Base-by-base conservation (phyloP, 306 rosid genomes). In the Notholithocarpus densiflorus region DNA sequence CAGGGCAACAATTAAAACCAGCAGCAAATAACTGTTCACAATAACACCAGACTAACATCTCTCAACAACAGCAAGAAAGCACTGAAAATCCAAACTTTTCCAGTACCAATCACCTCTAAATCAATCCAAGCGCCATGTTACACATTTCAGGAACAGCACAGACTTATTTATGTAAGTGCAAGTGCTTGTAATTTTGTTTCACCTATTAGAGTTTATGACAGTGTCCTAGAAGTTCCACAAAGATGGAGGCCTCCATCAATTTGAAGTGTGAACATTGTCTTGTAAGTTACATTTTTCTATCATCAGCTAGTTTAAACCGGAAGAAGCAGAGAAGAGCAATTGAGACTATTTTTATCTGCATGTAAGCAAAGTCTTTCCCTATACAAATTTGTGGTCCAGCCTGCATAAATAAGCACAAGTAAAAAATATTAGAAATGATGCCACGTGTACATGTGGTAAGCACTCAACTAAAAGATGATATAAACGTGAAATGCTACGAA, bases 251-350 rank as follows among this genome's bases (percentile, higher is more conserved):
- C 92, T 57, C 90, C 91, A 21, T 89, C 87, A 68, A 93, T 82
- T 81, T 93, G 98, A 75, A 93, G 95, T 0, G 98, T 93, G 76
- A 93, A 81, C 90, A 85, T 93, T 77, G 90, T 89, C 80, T 54
- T 87, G 5, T 91, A 91, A 56, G 89, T 85, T 20, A 87, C 83
- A 37, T 71, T 77, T 62, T 71, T 77, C 1, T 68, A 45, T 79
- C 89, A 81, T 87, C 86, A 5, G 73, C 87, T 75, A 91, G 37
- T 76, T 88, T 89, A 82, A 93, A 89, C 62, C 45, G 79, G 79
- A 91, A 93, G 85, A 82, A 90, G 18, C 20, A 83, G 75, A 91
- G 77, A 77, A 91, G 88, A 45, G 95, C 70, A 61, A 83, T 82
- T 7, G 91, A 83, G 45, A 89, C 65, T 60, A 90, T 91, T 83